Conservation (phyloP, 768 basidiomycete species). For the Tricholoma terreum region DNA sequence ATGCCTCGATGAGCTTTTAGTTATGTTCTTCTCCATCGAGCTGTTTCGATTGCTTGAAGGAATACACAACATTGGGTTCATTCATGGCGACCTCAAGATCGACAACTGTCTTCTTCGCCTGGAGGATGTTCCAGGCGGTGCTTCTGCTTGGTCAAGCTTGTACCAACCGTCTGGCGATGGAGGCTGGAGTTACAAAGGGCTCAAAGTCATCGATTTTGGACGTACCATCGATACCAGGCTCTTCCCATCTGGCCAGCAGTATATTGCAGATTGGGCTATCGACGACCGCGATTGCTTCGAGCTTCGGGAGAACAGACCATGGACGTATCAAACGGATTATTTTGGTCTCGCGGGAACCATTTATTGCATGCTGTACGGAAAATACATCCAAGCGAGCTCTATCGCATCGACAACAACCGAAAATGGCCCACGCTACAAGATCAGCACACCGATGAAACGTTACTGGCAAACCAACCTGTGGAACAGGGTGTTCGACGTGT, state of each 20-base stretch:
- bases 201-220: constrained; percentile 97
- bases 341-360: constrained; percentile 93
- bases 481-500: constrained; percentile 75
- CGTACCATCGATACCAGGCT: constrained; percentile 83
- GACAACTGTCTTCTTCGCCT: constrained; percentile 97
- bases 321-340: constrained; percentile 97
- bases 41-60: constrained; percentile 79
- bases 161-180: constrained; percentile 77
- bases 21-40: constrained; percentile 94
- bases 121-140: constrained; percentile 73
- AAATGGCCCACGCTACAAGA: constrained; percentile 49
- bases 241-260: constrained; percentile 78
- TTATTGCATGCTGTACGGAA: constrained; percentile 95
- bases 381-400: constrained; percentile 81
- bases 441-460: constrained; percentile 78
- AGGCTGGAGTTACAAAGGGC: constrained; percentile 86
- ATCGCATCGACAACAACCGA: constrained; percentile 36
- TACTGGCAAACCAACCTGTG: constrained; percentile 95
- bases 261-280: constrained; percentile 82
- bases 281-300: constrained; percentile 93
- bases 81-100: constrained; percentile 98
- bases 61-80: constrained; percentile 79
- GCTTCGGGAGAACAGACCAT: constrained; percentile 76
- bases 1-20: constrained; percentile 88
- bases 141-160: constrained; percentile 64